Base-by-base conservation (phyloP, 371 early-diverging fungal genomes). In the Caulochytrium protostelioides region DNA sequence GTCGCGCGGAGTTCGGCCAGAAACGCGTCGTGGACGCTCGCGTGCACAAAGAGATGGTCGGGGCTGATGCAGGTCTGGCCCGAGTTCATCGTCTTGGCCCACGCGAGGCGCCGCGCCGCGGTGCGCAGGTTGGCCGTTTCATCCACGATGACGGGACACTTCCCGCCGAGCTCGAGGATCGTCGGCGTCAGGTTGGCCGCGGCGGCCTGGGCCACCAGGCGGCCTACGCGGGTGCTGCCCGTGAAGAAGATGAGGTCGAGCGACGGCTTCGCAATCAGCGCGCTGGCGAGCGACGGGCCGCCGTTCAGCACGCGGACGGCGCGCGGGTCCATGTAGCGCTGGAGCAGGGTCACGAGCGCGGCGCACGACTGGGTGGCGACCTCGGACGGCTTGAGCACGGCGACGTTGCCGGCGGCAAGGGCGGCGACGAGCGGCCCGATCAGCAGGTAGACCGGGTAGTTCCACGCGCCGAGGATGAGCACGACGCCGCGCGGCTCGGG, bases 161-260 rank as follows among this genome's bases (percentile, higher is more conserved):
- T 91, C 35, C 84, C 84, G 34, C 84, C 84, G 23, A 83, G 60
- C 53, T 83, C 84, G 30, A 83, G 59, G n/a, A 81, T 76, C 8
- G 76, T 61, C 15, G 73, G 62, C 10, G 80, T 68, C 36, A 81
- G 57, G 37, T 73, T 54, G 40, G 75, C 57, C 14, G 78, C 59
- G 8, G 83, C 84, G 4, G 82, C 81, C 22, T 40, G 44, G 62
- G 74, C 73, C 21, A 83, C 63, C 22, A 85, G 64, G 45, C 68
- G 71, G 37, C 74, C 91, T 6, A 90, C 83, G 4, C 34, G 20
- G 17, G 67, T 62, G 44, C 65, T 75, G 39, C 90, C 90, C 8
- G 90, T 90, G 51, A 79, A 90, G 31, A 81, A 77, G 52, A 80
- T 82, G 45, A 80, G 77, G 49, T 86, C 81, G 41, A 74, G 82